Evolutionary conservation across 2,329 filamentous ascomycete genomes (phyloP).

Genomic region (Apiospora pterosperma): DNA sequence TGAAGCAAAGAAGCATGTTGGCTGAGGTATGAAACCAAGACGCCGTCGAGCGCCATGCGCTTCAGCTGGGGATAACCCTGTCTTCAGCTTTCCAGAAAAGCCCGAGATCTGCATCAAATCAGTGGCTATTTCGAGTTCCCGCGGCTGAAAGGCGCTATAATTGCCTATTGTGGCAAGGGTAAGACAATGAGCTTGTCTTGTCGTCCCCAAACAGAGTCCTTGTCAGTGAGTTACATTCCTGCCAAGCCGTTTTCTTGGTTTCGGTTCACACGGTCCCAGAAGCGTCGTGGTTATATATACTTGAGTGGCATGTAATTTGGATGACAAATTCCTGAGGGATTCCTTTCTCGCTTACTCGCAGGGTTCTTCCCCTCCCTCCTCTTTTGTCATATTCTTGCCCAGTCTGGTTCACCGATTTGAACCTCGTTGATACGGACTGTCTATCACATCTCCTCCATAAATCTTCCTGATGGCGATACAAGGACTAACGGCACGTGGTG

Average conservation of each 20-base stretch:
- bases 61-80: background rate
- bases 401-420: background rate
- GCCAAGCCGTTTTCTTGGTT: background rate
- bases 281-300: background rate
- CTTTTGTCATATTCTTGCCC: background rate
- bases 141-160: background rate
- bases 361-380: background rate
- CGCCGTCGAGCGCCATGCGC: background rate
- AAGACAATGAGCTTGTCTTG: background rate
- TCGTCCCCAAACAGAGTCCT: background rate
- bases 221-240: background rate
- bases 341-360: background rate
- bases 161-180: background rate
- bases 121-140: background rate
- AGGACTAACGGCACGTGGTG: constrained; percentile 34
- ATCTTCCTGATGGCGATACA: constrained; percentile 15
- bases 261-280: background rate
- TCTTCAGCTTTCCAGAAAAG: background rate
- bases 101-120: background rate
- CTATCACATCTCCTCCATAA: background rate
- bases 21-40: background rate
- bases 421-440: background rate
- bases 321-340: background rate
- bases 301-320: background rate
- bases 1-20: background rate